A percentile compares a stretch with the other conserved stretches of the same genome.
Evolutionary conservation across 768 basidiomycete genomes (phyloP).

Genomic region (Calocybe cyanea): DNA sequence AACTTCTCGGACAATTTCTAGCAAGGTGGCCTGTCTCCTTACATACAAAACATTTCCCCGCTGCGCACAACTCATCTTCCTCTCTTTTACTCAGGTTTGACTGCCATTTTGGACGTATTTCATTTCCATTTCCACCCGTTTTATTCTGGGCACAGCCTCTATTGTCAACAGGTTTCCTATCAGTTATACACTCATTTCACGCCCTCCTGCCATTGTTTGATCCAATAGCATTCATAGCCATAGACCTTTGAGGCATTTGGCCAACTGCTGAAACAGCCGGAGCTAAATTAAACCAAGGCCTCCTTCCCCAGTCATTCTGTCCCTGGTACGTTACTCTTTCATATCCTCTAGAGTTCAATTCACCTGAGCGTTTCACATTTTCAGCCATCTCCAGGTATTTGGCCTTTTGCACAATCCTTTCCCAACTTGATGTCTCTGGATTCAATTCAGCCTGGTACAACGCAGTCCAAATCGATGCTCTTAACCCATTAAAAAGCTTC

Average conservation of each 20-base stretch:
- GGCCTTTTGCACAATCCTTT: constrained; percentile 21
- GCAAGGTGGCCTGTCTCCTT: constrained; percentile 5
- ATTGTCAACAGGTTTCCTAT: background rate
- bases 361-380: no score
- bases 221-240: no score
- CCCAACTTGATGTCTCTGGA: constrained; percentile 22
- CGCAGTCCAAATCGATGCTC: constrained; percentile 22
- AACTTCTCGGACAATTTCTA: constrained; percentile 1
- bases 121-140: background rate
- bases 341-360: no score
- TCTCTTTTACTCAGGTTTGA: background rate
- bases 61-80: constrained; percentile 5
- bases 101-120: background rate
- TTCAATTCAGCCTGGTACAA: constrained; percentile 23
- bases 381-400: constrained; percentile 24
- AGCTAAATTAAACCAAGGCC: no score
- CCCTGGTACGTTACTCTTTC: no score
- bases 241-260: no score
- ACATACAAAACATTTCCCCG: constrained; percentile 8
- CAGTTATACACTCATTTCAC: background rate
- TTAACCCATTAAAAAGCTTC: constrained; percentile 30
- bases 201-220: no score
- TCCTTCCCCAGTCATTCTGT: no score
- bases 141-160: background rate
- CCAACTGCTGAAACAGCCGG: no score